Percentiles rank a stretch among this genome's conserved stretches.
phyloP scores from a whole-genome alignment of 257 asterid species.

The Sherardia arvensis region DNA sequence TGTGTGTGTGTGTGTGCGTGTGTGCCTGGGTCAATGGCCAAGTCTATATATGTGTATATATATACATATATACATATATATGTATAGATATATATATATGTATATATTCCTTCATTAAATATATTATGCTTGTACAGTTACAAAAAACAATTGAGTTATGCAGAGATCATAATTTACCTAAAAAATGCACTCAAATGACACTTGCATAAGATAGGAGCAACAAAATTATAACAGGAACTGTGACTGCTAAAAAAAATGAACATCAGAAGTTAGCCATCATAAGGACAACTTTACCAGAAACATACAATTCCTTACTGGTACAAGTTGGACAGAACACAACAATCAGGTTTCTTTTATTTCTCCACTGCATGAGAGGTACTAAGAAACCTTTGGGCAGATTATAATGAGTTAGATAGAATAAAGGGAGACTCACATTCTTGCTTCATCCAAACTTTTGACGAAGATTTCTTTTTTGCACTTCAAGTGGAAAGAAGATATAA shows the following conservation, averaged over 20 bases:
- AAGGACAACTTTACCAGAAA: not conserved
- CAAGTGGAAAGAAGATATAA: conserved; percentile 72
- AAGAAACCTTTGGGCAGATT: not conserved
- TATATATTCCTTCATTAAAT: no score
- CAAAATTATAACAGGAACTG: not conserved
- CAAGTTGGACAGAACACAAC: not conserved
- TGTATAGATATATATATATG: no score
- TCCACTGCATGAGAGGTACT: not conserved
- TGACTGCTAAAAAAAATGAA: not conserved
- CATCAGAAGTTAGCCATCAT: not conserved
- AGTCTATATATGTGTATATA: no score
- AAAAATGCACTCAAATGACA: not conserved
- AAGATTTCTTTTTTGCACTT: conserved; percentile 86
- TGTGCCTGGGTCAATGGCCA: not conserved
- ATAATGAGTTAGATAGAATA: conserved; percentile 1
- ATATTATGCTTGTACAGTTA: not conserved
- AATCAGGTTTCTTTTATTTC: not conserved
- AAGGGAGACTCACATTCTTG: conserved; percentile 61
- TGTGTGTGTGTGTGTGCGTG: not conserved
- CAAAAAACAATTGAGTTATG: not conserved
- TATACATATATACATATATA: no score
- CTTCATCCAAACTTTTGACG: conserved; percentile 74
- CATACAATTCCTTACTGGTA: not conserved
- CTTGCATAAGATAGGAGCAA: not conserved
- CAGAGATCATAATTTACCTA: not conserved